A percentile compares a stretch with the other conserved stretches of the same genome.
These are phyloP conservation scores for Nakazawaea molendinolei DNA, from an alignment of 805 yeast genomes.

Conservation along the genomic window DNA sequence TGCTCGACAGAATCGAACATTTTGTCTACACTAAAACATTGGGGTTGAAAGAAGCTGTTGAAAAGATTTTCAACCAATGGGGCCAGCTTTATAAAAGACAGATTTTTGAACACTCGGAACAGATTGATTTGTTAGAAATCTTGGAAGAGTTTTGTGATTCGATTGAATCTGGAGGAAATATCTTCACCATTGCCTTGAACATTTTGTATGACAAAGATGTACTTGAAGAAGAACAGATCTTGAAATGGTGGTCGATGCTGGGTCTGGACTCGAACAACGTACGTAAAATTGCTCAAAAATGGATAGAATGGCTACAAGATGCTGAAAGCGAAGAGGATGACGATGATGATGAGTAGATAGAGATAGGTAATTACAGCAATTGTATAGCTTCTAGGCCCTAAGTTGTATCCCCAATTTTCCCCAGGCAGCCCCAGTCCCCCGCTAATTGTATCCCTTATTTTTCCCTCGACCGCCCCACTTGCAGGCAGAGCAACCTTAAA, in stretches of 20 bases:
- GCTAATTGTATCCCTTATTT: too few species aligned
- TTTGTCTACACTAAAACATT: constrained; percentile 73
- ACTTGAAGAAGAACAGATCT: constrained; percentile 72
- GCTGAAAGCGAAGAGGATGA: constrained; percentile 62
- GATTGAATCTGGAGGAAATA: constrained; percentile 41
- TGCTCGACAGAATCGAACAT: constrained; percentile 62
- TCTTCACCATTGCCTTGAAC: constrained; percentile 45
- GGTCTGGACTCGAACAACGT: constrained; percentile 35
- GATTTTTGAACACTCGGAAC: constrained; percentile 75
- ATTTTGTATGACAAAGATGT: constrained; percentile 77
- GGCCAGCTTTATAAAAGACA: constrained; percentile 75
- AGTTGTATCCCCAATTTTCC: too few species aligned
- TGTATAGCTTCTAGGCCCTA: too few species aligned
- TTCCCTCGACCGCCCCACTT: too few species aligned
- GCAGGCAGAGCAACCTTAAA: too few species aligned
- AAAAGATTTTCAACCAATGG: constrained; percentile 77
- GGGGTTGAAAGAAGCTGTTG: constrained; percentile 68
- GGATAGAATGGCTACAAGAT: constrained; percentile 81
- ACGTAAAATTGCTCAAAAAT: constrained; percentile 52
- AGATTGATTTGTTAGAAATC: constrained; percentile 57
- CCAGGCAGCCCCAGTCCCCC: too few species aligned
- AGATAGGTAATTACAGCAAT: too few species aligned
- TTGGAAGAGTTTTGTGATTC: constrained; percentile 39
- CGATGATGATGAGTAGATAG: constrained; percentile 19
- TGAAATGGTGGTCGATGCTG: constrained; percentile 72